Base-by-base conservation (phyloP, 495 filamentous ascomycete species). In the Clavariopsis aquatica region DNA sequence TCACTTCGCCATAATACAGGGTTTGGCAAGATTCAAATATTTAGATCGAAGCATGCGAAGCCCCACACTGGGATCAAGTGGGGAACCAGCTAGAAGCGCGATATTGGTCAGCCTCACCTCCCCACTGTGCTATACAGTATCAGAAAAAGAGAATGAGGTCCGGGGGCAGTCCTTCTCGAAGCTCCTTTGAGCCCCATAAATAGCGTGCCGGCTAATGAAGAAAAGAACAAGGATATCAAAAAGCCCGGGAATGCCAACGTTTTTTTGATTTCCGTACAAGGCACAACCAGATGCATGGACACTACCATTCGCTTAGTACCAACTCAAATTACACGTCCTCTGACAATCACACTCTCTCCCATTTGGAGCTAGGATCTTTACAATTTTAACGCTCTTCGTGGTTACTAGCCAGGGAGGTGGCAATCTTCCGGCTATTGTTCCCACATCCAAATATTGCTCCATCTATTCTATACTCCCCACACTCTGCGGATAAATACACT, bases 401-500 rank as follows among this genome's bases (percentile, higher is more conserved):
- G 49, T 62, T 57, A 31, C 22, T 27, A 26, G 57, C 58, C 46
- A 51, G 58, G 58, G 38, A 57, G 56, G 64, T 61, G 64, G 51
- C 49, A 29, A 52, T 31, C 45, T 24, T 38, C 54, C 57, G 64
- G 57, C 58, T 67, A 62, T 67, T 57, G 61, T 28, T 57, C 22
- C 52, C 38, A 51, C 13, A 27, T 13, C 52, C 28, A 62, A 57
- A 55, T 61, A 57, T 53, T 57, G n/a, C 43, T 34, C 52, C 58
- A 67, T 67, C 27, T 67, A 67, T 67, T 57, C 49, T 57, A 67
- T 49, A 67, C 56, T 57, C 56, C 19, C 28, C 31, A 43, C 58
- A 67, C 57, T 67, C 29, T 67, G 52, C 64, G 64, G 64, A 23
- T 67, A 67, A 67, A 67, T 51, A 22, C 1, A 23, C 31, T 46